Evolutionary conservation across 352 stramenopile species (phyloP).

Genomic region (Pythium aquatile): DNA sequence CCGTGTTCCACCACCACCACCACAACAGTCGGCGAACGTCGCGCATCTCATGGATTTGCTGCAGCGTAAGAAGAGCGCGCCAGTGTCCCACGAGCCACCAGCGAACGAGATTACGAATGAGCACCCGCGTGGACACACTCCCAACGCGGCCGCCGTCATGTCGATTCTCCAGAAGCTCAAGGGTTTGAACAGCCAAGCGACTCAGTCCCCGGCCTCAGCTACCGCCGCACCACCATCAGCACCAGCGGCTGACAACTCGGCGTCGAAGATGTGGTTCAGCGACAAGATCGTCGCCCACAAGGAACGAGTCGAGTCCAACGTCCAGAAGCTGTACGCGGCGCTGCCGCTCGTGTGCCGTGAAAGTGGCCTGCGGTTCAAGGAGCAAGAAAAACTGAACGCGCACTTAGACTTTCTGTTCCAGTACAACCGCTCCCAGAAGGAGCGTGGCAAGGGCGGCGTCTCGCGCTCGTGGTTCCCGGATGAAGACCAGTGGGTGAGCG

Average conservation of each 20-base stretch:
- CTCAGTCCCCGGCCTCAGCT: background rate
- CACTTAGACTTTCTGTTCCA: conserved; percentile 88
- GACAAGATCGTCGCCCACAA: conserved; percentile 83
- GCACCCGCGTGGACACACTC: conserved; percentile 33
- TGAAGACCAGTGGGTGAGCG: conserved; percentile 77
- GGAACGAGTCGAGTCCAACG: conserved; percentile 80
- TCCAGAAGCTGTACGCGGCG: conserved; percentile 83
- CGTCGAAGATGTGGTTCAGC: conserved; percentile 85
- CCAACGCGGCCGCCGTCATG: conserved; percentile 76
- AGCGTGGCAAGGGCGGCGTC: conserved; percentile 76
- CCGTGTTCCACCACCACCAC: conserved; percentile 17
- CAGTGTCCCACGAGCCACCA: conserved; percentile 9
- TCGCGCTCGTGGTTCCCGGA: conserved; percentile 83
- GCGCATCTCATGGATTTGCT: conserved; percentile 81
- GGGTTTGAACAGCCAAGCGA: conserved; percentile 36
- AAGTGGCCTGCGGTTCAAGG: conserved; percentile 77
- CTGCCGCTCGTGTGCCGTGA: conserved; percentile 78
- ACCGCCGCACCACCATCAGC: conserved; percentile 12
- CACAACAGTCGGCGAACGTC: conserved; percentile 64
- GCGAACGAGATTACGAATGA: conserved; percentile 56
- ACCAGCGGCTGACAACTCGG: conserved; percentile 21
- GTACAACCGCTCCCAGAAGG: conserved; percentile 79
- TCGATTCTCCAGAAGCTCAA: conserved; percentile 86
- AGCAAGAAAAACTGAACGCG: conserved; percentile 72
- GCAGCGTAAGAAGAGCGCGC: conserved; percentile 55